These are phyloP conservation scores for Tephrocybe sp. DNA, from an alignment of 768 basidiomycete species.

Conservation along the genomic window DNA sequence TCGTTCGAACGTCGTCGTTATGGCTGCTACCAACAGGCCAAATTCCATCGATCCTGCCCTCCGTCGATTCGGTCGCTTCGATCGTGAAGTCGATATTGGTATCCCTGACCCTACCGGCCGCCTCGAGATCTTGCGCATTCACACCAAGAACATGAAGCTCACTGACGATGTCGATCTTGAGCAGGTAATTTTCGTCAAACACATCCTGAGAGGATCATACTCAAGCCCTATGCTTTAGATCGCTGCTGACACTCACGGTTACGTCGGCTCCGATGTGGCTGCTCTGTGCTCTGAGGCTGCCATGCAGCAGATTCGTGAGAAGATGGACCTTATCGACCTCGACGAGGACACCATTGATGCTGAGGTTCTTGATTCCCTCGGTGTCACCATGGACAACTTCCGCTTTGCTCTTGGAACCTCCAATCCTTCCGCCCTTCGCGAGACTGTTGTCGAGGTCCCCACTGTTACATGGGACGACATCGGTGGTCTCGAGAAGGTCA, in stretches of 20 bases:
- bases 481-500: constrained; percentile 99
- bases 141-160: constrained; percentile 99
- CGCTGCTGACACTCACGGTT: constrained; percentile 98
- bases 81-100: constrained; percentile 98
- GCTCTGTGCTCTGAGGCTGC: constrained; percentile 98
- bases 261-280: constrained; percentile 97
- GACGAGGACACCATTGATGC: constrained; percentile 99
- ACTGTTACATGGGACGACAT: constrained; percentile 99
- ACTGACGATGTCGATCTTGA: constrained; percentile 96
- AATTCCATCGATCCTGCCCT: constrained; percentile 99
- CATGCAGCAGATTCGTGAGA: constrained; percentile 99
- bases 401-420: constrained; percentile 96
- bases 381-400: constrained; percentile 99
- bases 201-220: not conserved
- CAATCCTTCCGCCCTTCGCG: constrained; percentile 97
- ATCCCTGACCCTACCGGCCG: constrained; percentile 99
- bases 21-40: constrained; percentile 98
- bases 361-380: constrained; percentile 96
- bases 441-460: constrained; percentile 99
- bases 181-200: constrained; percentile 47
- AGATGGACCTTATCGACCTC: constrained; percentile 97
- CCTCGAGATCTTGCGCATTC: constrained; percentile 97
- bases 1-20: constrained; percentile 98
- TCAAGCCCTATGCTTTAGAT: constrained; percentile 53
- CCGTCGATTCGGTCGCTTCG: constrained; percentile 97